Percentiles rank a stretch among this genome's conserved stretches.
Evolutionary conservation across 192 early-diverging fungal genomes (phyloP).

Genomic region (Nowakowskiella sp.): DNA sequence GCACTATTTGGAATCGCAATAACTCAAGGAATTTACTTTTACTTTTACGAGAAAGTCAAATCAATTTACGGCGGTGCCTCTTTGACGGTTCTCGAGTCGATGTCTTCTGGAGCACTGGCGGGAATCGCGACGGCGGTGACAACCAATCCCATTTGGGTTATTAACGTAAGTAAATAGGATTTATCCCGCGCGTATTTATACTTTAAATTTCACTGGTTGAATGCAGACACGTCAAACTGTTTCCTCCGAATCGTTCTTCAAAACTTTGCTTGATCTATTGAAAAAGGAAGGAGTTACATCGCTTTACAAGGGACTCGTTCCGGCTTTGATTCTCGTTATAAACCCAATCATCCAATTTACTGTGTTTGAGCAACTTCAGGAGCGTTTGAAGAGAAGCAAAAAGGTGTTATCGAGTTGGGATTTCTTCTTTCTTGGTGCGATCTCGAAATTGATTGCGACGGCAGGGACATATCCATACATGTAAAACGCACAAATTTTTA

Average conservation of each 20-base stretch:
- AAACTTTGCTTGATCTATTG: constrained; percentile 69
- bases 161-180: constrained; percentile 59
- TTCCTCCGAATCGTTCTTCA: no score
- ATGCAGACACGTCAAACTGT: neutral
- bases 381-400: constrained; percentile 45
- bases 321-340: constrained; percentile 95
- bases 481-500: constrained; percentile 28
- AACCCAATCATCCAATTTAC: constrained; percentile 99
- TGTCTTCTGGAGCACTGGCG: constrained; percentile 89
- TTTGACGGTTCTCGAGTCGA: constrained; percentile 82
- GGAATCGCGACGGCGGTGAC: constrained; percentile 62
- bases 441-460: constrained; percentile 92
- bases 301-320: constrained; percentile 87
- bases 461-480: constrained; percentile 97
- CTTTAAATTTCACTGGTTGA: neutral
- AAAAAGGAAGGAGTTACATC: constrained; percentile 78
- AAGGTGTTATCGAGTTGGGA: constrained; percentile 66
- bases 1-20: constrained; percentile 94
- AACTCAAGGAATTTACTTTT: constrained; percentile 77
- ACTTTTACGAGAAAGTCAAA: constrained; percentile 81
- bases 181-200: neutral
- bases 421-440: constrained; percentile 93
- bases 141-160: constrained; percentile 99
- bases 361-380: constrained; percentile 91
- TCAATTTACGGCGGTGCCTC: constrained; percentile 63